Evolutionary conservation across 208 protist genomes (phyloP).

Genomic region (Wallacemonas sp.): DNA sequence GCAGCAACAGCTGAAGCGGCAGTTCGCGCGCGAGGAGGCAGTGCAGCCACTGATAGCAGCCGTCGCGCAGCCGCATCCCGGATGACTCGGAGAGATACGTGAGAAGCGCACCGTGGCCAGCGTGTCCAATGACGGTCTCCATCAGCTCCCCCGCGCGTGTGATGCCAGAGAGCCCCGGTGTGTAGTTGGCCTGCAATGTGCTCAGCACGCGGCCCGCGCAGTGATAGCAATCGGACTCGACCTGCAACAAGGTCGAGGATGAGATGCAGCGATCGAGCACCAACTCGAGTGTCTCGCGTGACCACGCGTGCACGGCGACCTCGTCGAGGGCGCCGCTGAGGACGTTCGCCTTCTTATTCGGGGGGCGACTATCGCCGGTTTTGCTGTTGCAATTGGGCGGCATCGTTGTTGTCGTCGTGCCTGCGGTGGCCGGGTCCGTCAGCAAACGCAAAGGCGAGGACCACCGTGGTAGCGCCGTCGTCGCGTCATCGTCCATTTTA

Average conservation of each 20-base stretch:
- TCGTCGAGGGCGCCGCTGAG: too few species aligned
- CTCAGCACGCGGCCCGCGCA: constrained; percentile 87
- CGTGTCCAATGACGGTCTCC: constrained; percentile 38
- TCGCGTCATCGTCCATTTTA: too few species aligned
- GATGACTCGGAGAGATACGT: constrained; percentile 24
- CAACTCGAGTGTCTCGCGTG: constrained; percentile 19
- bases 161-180: constrained; percentile 87
- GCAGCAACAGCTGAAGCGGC: constrained; percentile 66
- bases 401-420: background rate
- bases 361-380: too few species aligned
- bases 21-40: constrained; percentile 92
- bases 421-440: background rate
- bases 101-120: constrained; percentile 17
- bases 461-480: too few species aligned
- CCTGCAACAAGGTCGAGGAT: constrained; percentile 32
- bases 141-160: constrained; percentile 60
- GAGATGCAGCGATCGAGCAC: constrained; percentile 19
- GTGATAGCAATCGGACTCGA: constrained; percentile 94
- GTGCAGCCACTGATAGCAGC: constrained; percentile 92
- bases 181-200: constrained; percentile 91
- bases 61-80: constrained; percentile 68
- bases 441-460: too few species aligned
- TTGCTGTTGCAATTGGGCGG: background rate
- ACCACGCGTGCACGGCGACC: constrained; percentile 2
- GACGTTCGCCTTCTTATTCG: too few species aligned